phyloP scores from a whole-genome alignment of 2,329 filamentous ascomycete species.

The Cryoendolithus antarcticus region DNA sequence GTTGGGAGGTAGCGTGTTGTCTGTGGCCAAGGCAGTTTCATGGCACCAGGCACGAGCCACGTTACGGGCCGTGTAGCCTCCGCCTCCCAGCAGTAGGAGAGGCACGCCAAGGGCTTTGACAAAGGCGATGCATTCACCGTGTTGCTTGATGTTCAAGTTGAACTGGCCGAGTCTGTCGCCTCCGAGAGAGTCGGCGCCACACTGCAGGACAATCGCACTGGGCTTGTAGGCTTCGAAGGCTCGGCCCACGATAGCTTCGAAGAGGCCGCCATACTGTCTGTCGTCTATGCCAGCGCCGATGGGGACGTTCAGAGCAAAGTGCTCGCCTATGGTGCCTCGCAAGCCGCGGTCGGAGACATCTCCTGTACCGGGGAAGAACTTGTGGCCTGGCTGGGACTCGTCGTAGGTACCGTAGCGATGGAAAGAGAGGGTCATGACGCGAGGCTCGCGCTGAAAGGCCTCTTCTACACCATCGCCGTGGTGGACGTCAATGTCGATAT shows the following conservation, averaged over 20 bases:
- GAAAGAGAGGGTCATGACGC: constrained; percentile 86
- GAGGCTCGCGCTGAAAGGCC: constrained; percentile 78
- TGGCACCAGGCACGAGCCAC: constrained; percentile 95
- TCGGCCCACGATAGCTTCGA: constrained; percentile 65
- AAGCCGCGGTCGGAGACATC: constrained; percentile 53
- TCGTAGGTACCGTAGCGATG: constrained; percentile 89
- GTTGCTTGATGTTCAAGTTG: constrained; percentile 90
- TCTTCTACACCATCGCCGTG: constrained; percentile 86
- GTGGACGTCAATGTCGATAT: constrained; percentile 90
- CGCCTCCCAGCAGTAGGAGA: constrained; percentile 82
- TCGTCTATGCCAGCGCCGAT: constrained; percentile 58
- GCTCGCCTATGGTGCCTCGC: constrained; percentile 65
- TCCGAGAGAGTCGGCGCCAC: constrained; percentile 86
- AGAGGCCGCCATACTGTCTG: constrained; percentile 70
- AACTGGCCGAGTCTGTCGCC: constrained; percentile 90
- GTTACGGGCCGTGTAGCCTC: constrained; percentile 92
- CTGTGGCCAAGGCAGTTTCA: constrained; percentile 83
- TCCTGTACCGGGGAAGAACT: constrained; percentile 57
- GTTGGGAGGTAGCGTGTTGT: constrained; percentile 55
- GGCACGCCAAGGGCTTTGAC: constrained; percentile 73
- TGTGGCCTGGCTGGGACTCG: constrained; percentile 18
- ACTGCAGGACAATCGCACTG: constrained; percentile 83
- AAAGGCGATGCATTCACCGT: constrained; percentile 81
- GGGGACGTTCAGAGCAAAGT: constrained; percentile 58
- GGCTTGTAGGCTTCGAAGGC: constrained; percentile 79